A percentile compares a stretch with the other conserved stretches of the same genome.
phyloP scores from a whole-genome alignment of 225 moss, liverwort and hornwort species.

The Ulota crispa region DNA sequence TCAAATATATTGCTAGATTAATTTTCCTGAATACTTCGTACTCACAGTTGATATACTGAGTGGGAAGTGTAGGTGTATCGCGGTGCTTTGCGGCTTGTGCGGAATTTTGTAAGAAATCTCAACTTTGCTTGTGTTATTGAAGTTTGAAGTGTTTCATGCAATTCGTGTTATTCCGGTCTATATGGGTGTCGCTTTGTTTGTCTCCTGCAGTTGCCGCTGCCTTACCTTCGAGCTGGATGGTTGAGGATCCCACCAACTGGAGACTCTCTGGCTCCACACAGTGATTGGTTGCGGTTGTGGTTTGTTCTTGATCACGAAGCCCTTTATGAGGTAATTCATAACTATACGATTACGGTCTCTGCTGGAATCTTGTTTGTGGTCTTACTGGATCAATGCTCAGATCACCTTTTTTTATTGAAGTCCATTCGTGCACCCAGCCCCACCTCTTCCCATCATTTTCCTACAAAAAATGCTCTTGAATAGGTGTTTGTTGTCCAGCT shows the following conservation, averaged over 20 bases:
- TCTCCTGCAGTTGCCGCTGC: slow-evolving; percentile 81
- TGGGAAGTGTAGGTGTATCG: slow-evolving; percentile 79
- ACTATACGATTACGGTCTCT: slow-evolving; percentile 8
- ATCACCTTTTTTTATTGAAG: background rate
- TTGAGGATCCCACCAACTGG: slow-evolving; percentile 79
- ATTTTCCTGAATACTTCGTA: slow-evolving; percentile 3
- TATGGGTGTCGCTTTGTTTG: slow-evolving; percentile 9
- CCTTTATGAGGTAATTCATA: slow-evolving; percentile 67
- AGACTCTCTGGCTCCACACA: slow-evolving; percentile 87
- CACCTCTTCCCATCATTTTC: background rate
- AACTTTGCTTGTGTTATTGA: slow-evolving; percentile 20
- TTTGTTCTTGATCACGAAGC: slow-evolving; percentile 99
- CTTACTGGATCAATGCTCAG: background rate
- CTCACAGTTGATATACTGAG: slow-evolving; percentile 29
- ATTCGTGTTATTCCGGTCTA: slow-evolving; percentile 6
- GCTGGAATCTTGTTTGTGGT: background rate
- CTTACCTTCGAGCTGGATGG: slow-evolving; percentile 91
- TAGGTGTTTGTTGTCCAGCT: slow-evolving; percentile 6
- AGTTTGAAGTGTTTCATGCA: slow-evolving; percentile 7
- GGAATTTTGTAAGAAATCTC: slow-evolving; percentile 73
- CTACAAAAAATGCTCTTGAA: background rate
- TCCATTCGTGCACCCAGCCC: background rate
- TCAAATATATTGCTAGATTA: background rate
- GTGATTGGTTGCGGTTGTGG: slow-evolving; percentile 94
- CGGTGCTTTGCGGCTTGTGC: slow-evolving; percentile 89